These are phyloP conservation scores for Turnera subulata DNA, from an alignment of 345 rosid genomes.

Conservation along the genomic window DNA sequence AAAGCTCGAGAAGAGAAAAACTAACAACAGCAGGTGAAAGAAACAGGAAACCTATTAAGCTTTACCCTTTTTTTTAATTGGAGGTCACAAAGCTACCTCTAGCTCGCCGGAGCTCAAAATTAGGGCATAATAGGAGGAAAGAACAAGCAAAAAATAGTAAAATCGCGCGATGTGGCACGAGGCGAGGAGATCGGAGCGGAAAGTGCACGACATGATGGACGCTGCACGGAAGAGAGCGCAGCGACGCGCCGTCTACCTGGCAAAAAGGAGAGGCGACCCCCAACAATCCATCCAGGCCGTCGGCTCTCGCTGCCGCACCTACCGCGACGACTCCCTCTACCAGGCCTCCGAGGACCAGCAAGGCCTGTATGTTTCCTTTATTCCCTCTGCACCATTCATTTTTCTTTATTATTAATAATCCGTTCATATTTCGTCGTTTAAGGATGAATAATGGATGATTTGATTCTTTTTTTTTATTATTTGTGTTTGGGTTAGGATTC, in stretches of 20 bases:
- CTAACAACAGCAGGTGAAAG: too few relatives aligned
- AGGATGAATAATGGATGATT: too few relatives aligned
- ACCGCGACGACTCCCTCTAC: constrained; percentile 88
- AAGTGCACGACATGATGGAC: constrained; percentile 99
- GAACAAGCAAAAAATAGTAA: too few relatives aligned
- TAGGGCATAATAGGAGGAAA: too few relatives aligned
- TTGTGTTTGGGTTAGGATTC: constrained; percentile 64
- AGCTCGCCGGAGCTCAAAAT: too few relatives aligned
- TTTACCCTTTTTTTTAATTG: too few relatives aligned
- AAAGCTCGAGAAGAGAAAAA: too few relatives aligned
- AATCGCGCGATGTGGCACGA: constrained; percentile 99
- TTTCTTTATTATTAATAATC: too few relatives aligned
- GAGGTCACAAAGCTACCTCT: too few relatives aligned
- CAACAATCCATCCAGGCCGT: constrained; percentile 81
- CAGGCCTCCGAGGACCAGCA: constrained; percentile 85
- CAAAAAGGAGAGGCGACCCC: constrained; percentile 94
- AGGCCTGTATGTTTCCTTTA: constrained; percentile 53
- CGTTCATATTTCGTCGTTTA: too few relatives aligned
- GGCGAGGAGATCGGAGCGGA: constrained; percentile 96
- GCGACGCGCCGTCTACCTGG: constrained; percentile 76
- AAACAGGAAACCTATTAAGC: too few relatives aligned
- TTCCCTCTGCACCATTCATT: not conserved
- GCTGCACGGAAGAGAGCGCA: constrained; percentile 98
- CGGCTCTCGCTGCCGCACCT: constrained; percentile 61
- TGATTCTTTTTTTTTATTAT: too few relatives aligned